Evolutionary conservation across 1,284 basidiomycete genomes (phyloP).

Genomic region (Malassezia brasiliensis): DNA sequence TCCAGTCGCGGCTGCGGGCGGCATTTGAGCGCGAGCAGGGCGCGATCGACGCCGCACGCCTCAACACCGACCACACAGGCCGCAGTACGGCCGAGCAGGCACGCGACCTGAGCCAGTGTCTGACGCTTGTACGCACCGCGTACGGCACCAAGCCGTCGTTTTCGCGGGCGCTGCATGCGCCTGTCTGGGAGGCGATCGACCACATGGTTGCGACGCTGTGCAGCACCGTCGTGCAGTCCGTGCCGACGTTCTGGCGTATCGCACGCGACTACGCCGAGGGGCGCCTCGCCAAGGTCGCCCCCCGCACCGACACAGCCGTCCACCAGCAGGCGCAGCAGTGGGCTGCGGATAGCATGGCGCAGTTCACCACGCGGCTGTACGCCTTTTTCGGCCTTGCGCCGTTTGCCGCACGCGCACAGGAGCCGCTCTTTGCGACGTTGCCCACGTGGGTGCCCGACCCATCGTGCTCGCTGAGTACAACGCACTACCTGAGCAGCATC

Average conservation of each 20-base stretch:
- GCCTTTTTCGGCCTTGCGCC: conserved; percentile 77
- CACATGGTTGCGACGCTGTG: conserved; percentile 55
- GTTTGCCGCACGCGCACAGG: conserved; percentile 57
- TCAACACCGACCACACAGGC: background rate
- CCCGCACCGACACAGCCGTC: conserved; percentile 50
- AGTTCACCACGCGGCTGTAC: conserved; percentile 75
- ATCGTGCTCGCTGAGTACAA: conserved; percentile 71
- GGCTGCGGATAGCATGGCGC: conserved; percentile 78
- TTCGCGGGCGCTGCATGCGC: conserved; percentile 24
- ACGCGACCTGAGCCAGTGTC: conserved; percentile 42
- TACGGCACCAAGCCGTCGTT: conserved; percentile 22
- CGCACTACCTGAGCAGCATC: conserved; percentile 68
- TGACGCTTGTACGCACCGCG: conserved; percentile 28
- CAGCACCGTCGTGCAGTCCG: conserved; percentile 54
- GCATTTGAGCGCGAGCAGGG: conserved; percentile 49
- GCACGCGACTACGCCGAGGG: conserved; percentile 74
- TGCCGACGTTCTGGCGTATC: conserved; percentile 90
- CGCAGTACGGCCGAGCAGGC: conserved; percentile 51
- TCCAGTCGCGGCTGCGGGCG: conserved; percentile 66
- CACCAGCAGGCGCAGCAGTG: conserved; percentile 76
- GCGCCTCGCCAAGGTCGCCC: conserved; percentile 22
- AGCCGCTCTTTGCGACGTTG: conserved; percentile 51
- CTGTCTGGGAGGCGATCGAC: conserved; percentile 65
- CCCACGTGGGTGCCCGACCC: conserved; percentile 64
- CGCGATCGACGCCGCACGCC: background rate